Percentiles rank a stretch among this genome's conserved stretches.
Conservation (phyloP, 2,329 filamentous ascomycete genomes). For the Sclerotinia trifoliorum region DNA sequence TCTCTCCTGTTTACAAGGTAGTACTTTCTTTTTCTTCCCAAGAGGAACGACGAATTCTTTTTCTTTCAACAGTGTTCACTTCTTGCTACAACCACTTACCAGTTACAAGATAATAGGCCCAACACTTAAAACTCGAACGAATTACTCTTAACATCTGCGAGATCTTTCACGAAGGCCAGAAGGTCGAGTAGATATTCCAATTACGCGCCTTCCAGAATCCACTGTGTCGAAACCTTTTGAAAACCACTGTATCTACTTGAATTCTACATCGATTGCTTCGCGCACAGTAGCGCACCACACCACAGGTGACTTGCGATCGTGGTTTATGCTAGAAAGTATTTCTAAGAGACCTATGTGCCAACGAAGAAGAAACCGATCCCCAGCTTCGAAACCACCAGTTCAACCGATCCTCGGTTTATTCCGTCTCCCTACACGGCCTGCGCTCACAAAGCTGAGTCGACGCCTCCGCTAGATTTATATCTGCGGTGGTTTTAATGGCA, state of each 20-base stretch:
- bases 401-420: slow-evolving; percentile 26
- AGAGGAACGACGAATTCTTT: background rate
- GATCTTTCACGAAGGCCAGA: background rate
- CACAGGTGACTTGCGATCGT: slow-evolving; percentile 24
- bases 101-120: slow-evolving; percentile 13
- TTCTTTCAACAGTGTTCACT: slow-evolving; percentile 22
- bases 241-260: slow-evolving; percentile 5
- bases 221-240: background rate
- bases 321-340: slow-evolving; percentile 34
- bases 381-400: slow-evolving; percentile 36
- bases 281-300: slow-evolving; percentile 19
- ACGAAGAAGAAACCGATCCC: slow-evolving; percentile 39
- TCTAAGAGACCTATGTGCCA: slow-evolving; percentile 40
- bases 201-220: background rate
- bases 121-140: slow-evolving; percentile 3
- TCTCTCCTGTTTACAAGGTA: background rate
- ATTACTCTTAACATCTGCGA: slow-evolving; percentile 12
- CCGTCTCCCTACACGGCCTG: slow-evolving; percentile 26
- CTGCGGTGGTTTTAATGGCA: slow-evolving; percentile 56
- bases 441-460: slow-evolving; percentile 33
- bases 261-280: slow-evolving; percentile 15
- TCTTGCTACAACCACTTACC: slow-evolving; percentile 21
- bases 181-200: background rate
- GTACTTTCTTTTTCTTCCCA: background rate
- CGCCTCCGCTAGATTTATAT: slow-evolving; percentile 29